Evolutionary conservation across 768 basidiomycete genomes (phyloP).

Genomic region (Leccinum pellstonianum): DNA sequence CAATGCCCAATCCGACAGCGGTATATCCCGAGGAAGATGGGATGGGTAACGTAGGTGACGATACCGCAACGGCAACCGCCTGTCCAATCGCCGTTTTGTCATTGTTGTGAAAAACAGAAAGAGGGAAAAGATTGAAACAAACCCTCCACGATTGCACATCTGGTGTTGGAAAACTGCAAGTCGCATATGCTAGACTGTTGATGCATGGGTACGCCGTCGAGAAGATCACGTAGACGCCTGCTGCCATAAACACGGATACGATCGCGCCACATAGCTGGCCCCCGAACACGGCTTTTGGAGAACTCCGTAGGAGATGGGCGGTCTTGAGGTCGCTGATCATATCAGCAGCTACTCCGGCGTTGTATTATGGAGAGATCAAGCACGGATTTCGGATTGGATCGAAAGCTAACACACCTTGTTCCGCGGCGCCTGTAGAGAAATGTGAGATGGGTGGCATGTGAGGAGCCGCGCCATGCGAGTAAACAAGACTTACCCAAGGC

Average conservation of each 20-base stretch:
- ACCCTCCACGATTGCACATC: constrained; percentile 29
- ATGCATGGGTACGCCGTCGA: constrained; percentile 63
- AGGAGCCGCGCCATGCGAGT: not conserved
- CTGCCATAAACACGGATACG: constrained; percentile 58
- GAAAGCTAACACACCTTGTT: constrained; percentile 19
- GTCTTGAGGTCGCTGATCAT: constrained; percentile 72
- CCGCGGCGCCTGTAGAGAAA: constrained; percentile 15
- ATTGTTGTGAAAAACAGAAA: not conserved
- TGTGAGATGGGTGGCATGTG: not conserved
- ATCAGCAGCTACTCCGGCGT: constrained; percentile 41
- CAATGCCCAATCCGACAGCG: constrained; percentile 51
- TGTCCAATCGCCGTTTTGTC: not conserved
- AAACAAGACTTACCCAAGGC: constrained; percentile 14
- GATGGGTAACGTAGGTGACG: constrained; percentile 35
- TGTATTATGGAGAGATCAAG: not conserved
- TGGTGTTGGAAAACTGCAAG: constrained; percentile 24
- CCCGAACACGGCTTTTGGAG: constrained; percentile 61
- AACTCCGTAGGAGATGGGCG: constrained; percentile 64
- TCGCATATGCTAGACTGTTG: constrained; percentile 19
- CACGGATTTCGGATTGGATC: not conserved
- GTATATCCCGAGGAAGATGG: constrained; percentile 56
- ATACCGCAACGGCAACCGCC: constrained; percentile 22
- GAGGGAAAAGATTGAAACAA: too few species aligned
- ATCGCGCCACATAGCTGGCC: constrained; percentile 58
- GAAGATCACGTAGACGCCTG: constrained; percentile 61